Evolutionary conservation across 306 rosid species (phyloP).

Genomic region (Medicago ruthenica): DNA sequence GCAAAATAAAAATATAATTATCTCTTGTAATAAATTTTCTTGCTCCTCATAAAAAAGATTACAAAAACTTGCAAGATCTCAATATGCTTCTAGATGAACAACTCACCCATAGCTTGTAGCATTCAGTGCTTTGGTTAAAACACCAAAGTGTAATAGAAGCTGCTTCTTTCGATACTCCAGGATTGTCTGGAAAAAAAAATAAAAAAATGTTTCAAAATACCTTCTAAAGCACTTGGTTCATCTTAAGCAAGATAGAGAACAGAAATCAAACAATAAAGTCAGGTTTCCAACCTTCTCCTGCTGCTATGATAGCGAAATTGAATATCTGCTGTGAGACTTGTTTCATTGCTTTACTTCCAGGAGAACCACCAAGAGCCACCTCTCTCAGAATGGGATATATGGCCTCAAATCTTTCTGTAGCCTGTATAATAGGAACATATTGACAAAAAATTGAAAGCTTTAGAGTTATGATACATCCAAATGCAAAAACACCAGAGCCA

Average conservation of each 20-base stretch:
- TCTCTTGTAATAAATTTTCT: background rate
- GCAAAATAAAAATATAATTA: background rate
- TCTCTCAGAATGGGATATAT: slow-evolving; percentile 80
- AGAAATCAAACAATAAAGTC: slow-evolving; percentile 20
- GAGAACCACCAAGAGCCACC: slow-evolving; percentile 85
- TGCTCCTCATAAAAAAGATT: slow-evolving; percentile 7
- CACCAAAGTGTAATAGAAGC: slow-evolving; percentile 79
- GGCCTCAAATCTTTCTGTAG: slow-evolving; percentile 94
- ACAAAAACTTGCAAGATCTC: slow-evolving; percentile 23
- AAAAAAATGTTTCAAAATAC: slow-evolving; percentile 35
- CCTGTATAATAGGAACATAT: slow-evolving; percentile 56
- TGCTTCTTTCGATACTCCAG: slow-evolving; percentile 77
- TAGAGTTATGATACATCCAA: slow-evolving; percentile 3
- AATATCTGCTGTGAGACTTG: slow-evolving; percentile 82
- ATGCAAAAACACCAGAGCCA: slow-evolving; percentile 22
- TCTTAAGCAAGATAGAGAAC: slow-evolving; percentile 17
- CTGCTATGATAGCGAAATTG: slow-evolving; percentile 65
- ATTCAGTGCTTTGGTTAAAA: slow-evolving; percentile 70
- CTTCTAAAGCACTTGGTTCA: slow-evolving; percentile 32
- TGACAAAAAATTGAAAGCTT: slow-evolving; percentile 24
- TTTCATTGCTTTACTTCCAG: slow-evolving; percentile 94
- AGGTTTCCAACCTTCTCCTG: slow-evolving; percentile 73
- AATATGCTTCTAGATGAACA: slow-evolving; percentile 26
- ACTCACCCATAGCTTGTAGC: slow-evolving; percentile 94
- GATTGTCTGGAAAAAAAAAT: slow-evolving; percentile 57